Conservation (phyloP, 2,329 filamentous ascomycete species). For the Furcasterigmium sp. region DNA sequence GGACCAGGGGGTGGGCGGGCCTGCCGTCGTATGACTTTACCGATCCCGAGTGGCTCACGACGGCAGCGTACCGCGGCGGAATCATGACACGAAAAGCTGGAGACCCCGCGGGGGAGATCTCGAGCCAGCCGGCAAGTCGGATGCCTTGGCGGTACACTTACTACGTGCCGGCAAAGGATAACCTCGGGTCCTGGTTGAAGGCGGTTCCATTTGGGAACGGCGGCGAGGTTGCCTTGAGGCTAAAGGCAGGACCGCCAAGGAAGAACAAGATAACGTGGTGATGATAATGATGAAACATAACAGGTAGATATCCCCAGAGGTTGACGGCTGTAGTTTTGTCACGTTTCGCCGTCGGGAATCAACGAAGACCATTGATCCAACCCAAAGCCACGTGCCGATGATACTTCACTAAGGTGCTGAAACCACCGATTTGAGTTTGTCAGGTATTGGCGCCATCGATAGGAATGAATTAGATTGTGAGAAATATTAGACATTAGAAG, state of each 20-base stretch:
- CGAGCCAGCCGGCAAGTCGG: neutral
- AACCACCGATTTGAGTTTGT: no score
- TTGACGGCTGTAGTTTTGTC: no score
- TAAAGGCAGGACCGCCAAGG: no score
- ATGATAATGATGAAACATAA: no score
- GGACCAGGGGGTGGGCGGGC: constrained; percentile 3
- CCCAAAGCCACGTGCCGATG: no score
- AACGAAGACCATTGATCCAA: no score
- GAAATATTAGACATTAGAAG: neutral
- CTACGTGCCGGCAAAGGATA: neutral
- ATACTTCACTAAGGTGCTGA: no score
- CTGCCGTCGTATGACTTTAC: constrained; percentile 1
- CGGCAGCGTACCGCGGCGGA: neutral
- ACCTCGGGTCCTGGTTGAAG: neutral
- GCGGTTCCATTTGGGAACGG: neutral
- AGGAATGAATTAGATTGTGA: no score
- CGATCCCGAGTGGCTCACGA: neutral
- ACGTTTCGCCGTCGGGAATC: no score
- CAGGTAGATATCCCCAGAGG: no score
- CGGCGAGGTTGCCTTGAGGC: neutral
- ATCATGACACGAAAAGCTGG: neutral
- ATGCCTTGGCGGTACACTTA: neutral
- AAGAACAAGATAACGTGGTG: no score
- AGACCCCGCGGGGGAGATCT: neutral
- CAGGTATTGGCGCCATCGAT: no score